A percentile compares a stretch with the other conserved stretches of the same genome.
Conservation (phyloP, 768 basidiomycete genomes). For the Auricularia sp. region DNA sequence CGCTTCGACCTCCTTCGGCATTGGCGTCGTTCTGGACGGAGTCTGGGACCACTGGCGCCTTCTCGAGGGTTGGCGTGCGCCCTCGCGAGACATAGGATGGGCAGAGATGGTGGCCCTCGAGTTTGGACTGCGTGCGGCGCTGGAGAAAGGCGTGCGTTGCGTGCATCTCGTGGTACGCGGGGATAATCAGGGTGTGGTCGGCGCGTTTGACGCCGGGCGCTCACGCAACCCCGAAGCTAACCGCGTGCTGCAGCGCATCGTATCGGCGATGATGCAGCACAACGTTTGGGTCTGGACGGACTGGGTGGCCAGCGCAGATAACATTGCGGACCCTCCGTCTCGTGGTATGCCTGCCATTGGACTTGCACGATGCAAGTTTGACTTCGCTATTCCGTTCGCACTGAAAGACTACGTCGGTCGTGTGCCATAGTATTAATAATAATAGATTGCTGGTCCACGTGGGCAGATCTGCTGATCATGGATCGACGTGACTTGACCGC, state of each 20-base stretch:
- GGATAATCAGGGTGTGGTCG: slow-evolving; percentile 28
- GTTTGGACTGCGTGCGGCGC: slow-evolving; percentile 26
- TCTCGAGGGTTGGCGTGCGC: too few relatives aligned
- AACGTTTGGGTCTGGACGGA: slow-evolving; percentile 10
- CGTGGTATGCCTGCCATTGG: slow-evolving; percentile 9
- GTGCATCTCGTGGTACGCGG: slow-evolving; percentile 18
- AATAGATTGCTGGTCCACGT: too few relatives aligned
- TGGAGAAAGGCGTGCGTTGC: slow-evolving; percentile 10
- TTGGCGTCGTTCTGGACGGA: not conserved
- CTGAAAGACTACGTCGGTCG: not conserved
- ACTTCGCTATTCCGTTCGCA: not conserved
- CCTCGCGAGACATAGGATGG: slow-evolving; percentile 29
- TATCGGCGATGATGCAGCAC: slow-evolving; percentile 11
- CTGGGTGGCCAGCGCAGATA: slow-evolving; percentile 17
- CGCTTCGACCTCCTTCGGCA: not conserved
- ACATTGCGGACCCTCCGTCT: slow-evolving; percentile 25
- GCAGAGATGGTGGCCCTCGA: slow-evolving; percentile 38
- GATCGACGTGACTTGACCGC: too few relatives aligned
- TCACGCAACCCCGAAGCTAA: slow-evolving; percentile 21
- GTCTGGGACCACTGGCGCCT: too few relatives aligned
- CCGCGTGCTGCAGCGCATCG: slow-evolving; percentile 20
- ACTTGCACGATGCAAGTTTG: not conserved
- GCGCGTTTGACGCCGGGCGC: slow-evolving; percentile 20
- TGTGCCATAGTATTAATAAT: too few relatives aligned
- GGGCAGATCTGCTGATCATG: too few relatives aligned